phyloP scores from a whole-genome alignment of 2,329 filamentous ascomycete species.

The Clarireedia homoeocarpa region DNA sequence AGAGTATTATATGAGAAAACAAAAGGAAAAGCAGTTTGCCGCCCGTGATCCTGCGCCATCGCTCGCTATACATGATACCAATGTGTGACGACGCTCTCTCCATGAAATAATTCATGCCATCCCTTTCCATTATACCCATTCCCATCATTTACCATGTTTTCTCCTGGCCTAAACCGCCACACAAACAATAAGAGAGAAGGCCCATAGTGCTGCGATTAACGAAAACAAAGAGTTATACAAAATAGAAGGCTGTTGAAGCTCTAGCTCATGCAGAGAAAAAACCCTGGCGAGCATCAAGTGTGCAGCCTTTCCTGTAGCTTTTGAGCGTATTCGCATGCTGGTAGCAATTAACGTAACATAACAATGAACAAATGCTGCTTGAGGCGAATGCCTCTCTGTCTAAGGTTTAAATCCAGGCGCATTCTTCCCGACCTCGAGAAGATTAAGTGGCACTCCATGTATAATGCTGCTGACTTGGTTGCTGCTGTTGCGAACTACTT shows the following conservation, averaged over 20 bases:
- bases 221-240: constrained; percentile 1
- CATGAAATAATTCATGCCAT: not conserved
- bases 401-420: not conserved
- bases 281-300: not conserved
- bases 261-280: not conserved
- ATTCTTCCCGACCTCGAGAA: not conserved
- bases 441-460: constrained; percentile 22
- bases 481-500: constrained; percentile 7
- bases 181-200: not conserved
- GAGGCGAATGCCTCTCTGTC: not conserved
- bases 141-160: not conserved
- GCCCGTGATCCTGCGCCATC: constrained; percentile 3
- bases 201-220: not conserved
- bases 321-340: no score
- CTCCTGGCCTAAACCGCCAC: not conserved
- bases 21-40: not conserved
- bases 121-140: not conserved
- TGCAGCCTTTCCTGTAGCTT: no score
- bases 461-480: constrained; percentile 20
- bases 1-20: not conserved
- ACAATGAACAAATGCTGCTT: no score
- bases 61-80: constrained; percentile 4
- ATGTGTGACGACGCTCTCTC: not conserved
- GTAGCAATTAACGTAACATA: no score
- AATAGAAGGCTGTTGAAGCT: not conserved